These are phyloP conservation scores for Solanum hybrid DNA, from an alignment of 305 asterid species.

Conservation along the genomic window DNA sequence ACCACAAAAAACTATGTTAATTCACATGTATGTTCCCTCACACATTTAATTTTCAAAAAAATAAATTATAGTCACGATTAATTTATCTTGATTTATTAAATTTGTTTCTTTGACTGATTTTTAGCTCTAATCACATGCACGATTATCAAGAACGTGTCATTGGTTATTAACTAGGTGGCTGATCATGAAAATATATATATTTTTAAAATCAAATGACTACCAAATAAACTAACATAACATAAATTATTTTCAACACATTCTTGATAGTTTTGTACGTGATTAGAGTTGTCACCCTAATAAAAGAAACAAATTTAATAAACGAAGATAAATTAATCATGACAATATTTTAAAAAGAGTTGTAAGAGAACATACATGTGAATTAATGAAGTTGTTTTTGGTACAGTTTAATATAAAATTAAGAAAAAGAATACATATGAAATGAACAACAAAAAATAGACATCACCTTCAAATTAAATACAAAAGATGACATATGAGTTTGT, in stretches of 20 bases:
- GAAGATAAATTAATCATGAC: no score
- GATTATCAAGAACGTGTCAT: neutral
- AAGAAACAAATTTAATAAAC: neutral
- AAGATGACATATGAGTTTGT: no score
- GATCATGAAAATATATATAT: neutral
- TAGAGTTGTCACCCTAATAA: neutral
- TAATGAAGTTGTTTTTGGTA: no score
- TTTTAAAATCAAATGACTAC: neutral
- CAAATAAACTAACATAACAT: no score
- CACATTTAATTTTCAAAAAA: no score
- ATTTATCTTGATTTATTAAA: neutral
- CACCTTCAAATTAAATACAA: no score
- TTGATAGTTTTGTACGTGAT: neutral
- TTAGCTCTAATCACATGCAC: neutral
- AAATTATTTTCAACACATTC: no score
- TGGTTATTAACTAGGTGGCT: neutral
- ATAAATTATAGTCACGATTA: neutral
- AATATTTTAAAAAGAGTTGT: no score
- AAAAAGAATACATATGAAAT: no score
- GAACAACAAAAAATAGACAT: no score
- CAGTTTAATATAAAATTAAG: no score
- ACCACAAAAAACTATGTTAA: neutral
- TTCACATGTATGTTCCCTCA: neutral
- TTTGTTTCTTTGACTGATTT: neutral
- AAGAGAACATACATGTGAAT: no score